Evolutionary conservation across 139 green algal genomes (phyloP).

Genomic region (Coelastrella sp.): DNA sequence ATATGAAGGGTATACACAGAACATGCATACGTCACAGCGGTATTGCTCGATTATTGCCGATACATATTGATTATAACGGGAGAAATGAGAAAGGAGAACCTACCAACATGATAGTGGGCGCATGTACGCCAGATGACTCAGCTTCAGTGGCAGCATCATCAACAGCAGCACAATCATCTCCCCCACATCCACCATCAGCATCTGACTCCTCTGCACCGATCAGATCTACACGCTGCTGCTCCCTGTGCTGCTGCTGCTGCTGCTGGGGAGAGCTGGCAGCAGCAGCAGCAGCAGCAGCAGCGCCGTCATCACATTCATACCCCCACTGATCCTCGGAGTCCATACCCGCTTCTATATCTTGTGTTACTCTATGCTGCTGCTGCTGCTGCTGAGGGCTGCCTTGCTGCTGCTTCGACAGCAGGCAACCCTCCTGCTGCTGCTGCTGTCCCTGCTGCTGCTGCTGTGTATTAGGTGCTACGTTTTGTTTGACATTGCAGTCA

Average conservation of each 20-base stretch:
- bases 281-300: too few relatives aligned
- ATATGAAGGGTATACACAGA: too few relatives aligned
- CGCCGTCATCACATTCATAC: too few relatives aligned
- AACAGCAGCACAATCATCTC: neutral
- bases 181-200: neutral
- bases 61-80: neutral
- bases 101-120: slow-evolving; percentile 20
- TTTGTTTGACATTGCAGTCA: neutral
- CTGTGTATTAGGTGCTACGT: neutral
- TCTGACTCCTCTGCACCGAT: neutral
- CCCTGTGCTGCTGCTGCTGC: neutral
- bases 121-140: neutral
- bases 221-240: neutral
- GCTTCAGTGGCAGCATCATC: neutral
- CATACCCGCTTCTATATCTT: too few relatives aligned
- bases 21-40: neutral
- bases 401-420: too few relatives aligned
- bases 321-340: too few relatives aligned
- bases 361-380: too few relatives aligned
- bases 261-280: too few relatives aligned
- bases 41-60: too few relatives aligned
- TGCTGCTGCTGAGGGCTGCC: too few relatives aligned
- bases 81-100: too few relatives aligned
- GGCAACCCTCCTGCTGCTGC: neutral
- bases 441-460: slow-evolving; percentile 25